These are phyloP conservation scores for Murraya koenigii DNA, from an alignment of 345 rosid genomes.

Conservation along the genomic window DNA sequence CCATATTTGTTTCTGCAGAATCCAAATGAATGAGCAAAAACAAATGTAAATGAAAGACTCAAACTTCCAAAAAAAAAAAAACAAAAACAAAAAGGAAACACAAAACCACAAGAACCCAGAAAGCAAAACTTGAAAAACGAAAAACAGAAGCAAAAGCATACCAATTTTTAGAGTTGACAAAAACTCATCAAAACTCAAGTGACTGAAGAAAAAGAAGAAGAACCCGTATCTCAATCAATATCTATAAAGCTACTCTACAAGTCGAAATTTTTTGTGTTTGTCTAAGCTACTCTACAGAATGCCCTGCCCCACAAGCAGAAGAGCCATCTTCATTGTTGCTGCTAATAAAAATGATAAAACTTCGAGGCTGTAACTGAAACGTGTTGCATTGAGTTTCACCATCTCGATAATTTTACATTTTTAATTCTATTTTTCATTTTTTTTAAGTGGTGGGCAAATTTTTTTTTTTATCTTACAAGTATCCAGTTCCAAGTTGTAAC, in stretches of 20 bases:
- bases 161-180: constrained; percentile 1
- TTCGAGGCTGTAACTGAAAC: background rate
- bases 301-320: background rate
- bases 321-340: background rate
- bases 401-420: background rate
- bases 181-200: background rate
- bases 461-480: no score
- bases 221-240: background rate
- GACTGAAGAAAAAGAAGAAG: background rate
- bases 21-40: no score
- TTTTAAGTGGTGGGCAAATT: no score
- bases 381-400: constrained; percentile 5
- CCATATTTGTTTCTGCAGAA: background rate
- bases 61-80: no score
- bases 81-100: background rate
- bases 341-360: no score
- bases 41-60: background rate
- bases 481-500: no score
- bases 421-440: background rate
- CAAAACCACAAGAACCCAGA: no score
- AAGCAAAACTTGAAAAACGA: no score
- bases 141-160: constrained; percentile 9
- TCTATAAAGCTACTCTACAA: background rate
- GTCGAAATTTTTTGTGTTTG: background rate
- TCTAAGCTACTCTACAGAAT: background rate